A percentile compares a stretch with the other conserved stretches of the same genome.
phyloP scores from a whole-genome alignment of 495 filamentous ascomycete species.

The Lindgomyces ingoldianus region DNA sequence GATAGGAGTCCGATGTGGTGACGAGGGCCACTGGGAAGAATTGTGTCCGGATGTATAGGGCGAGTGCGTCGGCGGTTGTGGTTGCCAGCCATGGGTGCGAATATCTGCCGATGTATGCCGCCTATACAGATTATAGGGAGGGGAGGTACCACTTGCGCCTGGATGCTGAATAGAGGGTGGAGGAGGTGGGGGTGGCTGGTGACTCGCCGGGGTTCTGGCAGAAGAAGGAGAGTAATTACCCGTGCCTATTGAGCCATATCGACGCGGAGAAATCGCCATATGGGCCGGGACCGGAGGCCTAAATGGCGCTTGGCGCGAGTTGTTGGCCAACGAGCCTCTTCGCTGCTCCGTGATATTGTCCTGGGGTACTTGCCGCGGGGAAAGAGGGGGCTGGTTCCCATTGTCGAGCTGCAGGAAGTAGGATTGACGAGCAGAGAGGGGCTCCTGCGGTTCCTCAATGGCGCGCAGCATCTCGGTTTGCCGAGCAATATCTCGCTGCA shows the following conservation, averaged over 20 bases:
- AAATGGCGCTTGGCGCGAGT: conserved; percentile 57
- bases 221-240: conserved; percentile 60
- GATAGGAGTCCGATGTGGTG: conserved; percentile 67
- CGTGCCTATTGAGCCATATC: conserved; percentile 83
- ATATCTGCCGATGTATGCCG: conserved; percentile 97
- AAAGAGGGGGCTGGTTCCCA: conserved; percentile 75
- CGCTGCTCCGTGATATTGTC: conserved; percentile 67
- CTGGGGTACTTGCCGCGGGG: conserved; percentile 86
- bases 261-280: conserved; percentile 73
- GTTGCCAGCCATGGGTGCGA: conserved; percentile 83
- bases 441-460: conserved; percentile 77
- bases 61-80: conserved; percentile 53
- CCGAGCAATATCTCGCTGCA: conserved; percentile 83
- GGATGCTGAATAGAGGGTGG: conserved; percentile 68
- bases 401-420: conserved; percentile 71
- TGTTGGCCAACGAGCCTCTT: conserved; percentile 54
- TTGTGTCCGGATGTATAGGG: conserved; percentile 73
- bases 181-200: conserved; percentile 67
- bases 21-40: conserved; percentile 81
- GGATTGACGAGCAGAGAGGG: conserved; percentile 69
- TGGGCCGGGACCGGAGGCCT: conserved; percentile 79
- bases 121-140: conserved; percentile 73
- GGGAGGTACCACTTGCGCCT: conserved; percentile 59
- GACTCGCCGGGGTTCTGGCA: conserved; percentile 52
- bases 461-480: conserved; percentile 71